These are phyloP conservation scores for Agaricales sp. DNA, from an alignment of 1,284 basidiomycete genomes.

Conservation along the genomic window DNA sequence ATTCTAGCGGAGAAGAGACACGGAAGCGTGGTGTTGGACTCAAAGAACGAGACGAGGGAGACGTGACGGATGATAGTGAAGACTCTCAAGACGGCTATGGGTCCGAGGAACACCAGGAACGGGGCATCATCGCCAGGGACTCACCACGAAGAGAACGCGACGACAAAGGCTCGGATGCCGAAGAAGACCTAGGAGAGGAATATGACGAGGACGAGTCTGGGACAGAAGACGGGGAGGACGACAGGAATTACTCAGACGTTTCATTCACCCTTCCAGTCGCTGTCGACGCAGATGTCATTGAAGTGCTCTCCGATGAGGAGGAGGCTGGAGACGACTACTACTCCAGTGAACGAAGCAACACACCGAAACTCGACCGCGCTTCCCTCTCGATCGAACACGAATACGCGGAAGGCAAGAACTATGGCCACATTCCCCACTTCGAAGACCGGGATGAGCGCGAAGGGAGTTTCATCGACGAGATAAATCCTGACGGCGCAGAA, in stretches of 20 bases:
- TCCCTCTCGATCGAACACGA: neutral
- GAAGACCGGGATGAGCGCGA: neutral
- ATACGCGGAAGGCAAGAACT: neutral
- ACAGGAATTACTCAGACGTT: conserved; percentile 4
- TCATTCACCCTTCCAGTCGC: conserved; percentile 7
- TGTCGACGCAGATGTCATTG: conserved; percentile 10
- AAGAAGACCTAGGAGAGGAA: conserved; percentile 10
- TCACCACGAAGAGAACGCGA: too few relatives aligned
- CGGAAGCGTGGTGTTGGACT: too few relatives aligned
- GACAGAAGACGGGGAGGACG: conserved; percentile 17
- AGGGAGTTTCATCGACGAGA: neutral
- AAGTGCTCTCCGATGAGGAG: conserved; percentile 13
- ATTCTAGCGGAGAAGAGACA: neutral
- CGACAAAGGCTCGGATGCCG: too few relatives aligned
- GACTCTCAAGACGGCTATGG: too few relatives aligned
- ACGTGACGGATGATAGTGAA: too few relatives aligned
- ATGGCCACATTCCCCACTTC: neutral
- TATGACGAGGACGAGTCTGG: conserved; percentile 11
- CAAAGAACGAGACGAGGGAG: too few relatives aligned
- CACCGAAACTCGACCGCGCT: conserved; percentile 9
- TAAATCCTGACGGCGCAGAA: too few relatives aligned
- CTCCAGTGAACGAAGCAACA: conserved; percentile 8
- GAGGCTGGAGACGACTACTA: conserved; percentile 10
- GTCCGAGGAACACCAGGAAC: too few relatives aligned
- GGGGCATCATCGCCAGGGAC: too few relatives aligned